phyloP scores from a whole-genome alignment of 2,329 filamentous ascomycete genomes.

The Lasiodiplodia theobromae region DNA sequence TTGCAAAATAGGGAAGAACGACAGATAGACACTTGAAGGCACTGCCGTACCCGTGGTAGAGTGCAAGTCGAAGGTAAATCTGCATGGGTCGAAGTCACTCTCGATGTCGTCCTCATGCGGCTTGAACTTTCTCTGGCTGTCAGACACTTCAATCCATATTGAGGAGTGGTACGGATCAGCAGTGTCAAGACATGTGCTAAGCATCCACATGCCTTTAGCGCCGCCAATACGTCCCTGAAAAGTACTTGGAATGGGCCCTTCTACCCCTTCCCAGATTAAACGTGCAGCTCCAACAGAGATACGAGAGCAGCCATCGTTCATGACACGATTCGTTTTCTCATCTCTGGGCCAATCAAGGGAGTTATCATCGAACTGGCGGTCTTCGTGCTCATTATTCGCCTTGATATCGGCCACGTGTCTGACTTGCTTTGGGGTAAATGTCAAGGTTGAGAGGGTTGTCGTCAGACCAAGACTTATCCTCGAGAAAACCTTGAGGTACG shows the following conservation, averaged over 20 bases:
- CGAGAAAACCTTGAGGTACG: constrained; percentile 52
- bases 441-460: constrained; percentile 45
- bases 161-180: constrained; percentile 50
- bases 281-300: constrained; percentile 69
- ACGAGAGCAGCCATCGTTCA: constrained; percentile 65
- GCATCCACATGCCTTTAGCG: constrained; percentile 78
- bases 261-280: constrained; percentile 58
- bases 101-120: constrained; percentile 47
- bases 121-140: constrained; percentile 74
- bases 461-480: constrained; percentile 54
- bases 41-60: constrained; percentile 56
- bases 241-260: constrained; percentile 63
- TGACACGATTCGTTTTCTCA: constrained; percentile 38
- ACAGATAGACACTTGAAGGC: constrained; percentile 67
- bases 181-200: constrained; percentile 59
- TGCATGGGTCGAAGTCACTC: constrained; percentile 51
- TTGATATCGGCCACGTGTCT: constrained; percentile 38
- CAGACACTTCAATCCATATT: constrained; percentile 69
- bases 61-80: constrained; percentile 72
- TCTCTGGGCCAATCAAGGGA: constrained; percentile 36
- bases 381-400: constrained; percentile 45
- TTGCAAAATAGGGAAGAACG: constrained; percentile 72
- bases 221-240: constrained; percentile 75
- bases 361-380: constrained; percentile 46
- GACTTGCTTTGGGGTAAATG: constrained; percentile 49